Base-by-base conservation (phyloP, 2,329 filamentous ascomycete genomes). In the Metarhizium sp. region DNA sequence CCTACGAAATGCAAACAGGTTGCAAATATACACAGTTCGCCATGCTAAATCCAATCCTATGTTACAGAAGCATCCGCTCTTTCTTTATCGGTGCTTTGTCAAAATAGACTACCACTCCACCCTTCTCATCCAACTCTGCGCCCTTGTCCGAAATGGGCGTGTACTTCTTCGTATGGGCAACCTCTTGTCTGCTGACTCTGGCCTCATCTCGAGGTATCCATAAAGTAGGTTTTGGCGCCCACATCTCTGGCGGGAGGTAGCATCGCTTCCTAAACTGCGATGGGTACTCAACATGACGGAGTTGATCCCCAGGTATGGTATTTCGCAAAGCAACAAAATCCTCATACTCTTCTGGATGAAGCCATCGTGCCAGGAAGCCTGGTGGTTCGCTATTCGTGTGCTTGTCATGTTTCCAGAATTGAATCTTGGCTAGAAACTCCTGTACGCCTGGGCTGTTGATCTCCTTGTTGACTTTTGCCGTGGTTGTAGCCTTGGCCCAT, bases 141-240 rank as follows among this genome's bases (percentile, higher is more conserved):
- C 71, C 71, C 4, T 58, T 56, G 68, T 96, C 90, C 0, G 88
- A 92, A 60, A 95, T 92, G 1, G 85, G 82, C 34, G 90, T 88
- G 36, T 88, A 79, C 63, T 80, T 82, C 61, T 76, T 76, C 0
- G 87, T 88, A 63, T 94, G 87, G 13, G 76, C 76, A 53, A 94
- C 77, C 70, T 95, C 91, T 67, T 95, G 88, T 63, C 78, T 78
- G 54, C 85, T 90, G 46, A 96, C 81, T 10, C 90, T 88, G 29
- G 84, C 80, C 1, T 78, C 72, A 64, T 96, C 91, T 56, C 81
- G 77, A 0, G 91, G 90, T 54, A 96, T 88, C 91, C 91, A 96
- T n/a, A 96, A 75, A 34, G 90, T 73, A 2, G 88, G 88, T 71
- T 61, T 77, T 61, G 58, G 81, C 76, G 29, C 70, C 80, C 65